Conservation (phyloP, 371 early-diverging fungal genomes). For the Apophysomyces sp. region DNA sequence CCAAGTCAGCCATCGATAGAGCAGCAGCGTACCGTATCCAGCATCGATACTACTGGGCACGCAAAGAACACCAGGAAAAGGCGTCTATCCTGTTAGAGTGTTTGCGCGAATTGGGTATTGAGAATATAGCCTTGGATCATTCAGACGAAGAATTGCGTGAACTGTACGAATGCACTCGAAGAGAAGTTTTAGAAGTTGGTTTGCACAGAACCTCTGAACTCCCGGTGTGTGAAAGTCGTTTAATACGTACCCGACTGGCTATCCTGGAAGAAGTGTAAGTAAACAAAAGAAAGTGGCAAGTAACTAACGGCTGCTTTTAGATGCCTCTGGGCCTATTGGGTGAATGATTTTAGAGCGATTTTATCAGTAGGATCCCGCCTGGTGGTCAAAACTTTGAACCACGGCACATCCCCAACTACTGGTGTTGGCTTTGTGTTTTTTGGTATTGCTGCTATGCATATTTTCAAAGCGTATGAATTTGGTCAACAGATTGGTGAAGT, state of each 20-base stretch:
- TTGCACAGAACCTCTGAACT: constrained; percentile 29
- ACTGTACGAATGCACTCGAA: constrained; percentile 28
- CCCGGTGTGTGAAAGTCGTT: constrained; percentile 34
- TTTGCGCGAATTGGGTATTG: constrained; percentile 37
- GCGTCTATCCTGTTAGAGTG: constrained; percentile 36
- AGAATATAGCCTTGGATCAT: constrained; percentile 25
- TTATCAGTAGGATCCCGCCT: constrained; percentile 29
- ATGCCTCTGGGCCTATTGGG: constrained; percentile 45
- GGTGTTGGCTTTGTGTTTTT: constrained; percentile 49
- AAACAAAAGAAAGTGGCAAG: neutral
- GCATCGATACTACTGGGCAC: constrained; percentile 40
- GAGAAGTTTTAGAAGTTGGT: constrained; percentile 32
- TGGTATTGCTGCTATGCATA: constrained; percentile 40
- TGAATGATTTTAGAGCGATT: constrained; percentile 31
- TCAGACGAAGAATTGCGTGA: constrained; percentile 19
- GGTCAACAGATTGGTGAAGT: constrained; percentile 42
- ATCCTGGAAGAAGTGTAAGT: constrained; percentile 43
- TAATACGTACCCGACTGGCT: constrained; percentile 38
- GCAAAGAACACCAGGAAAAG: constrained; percentile 27
- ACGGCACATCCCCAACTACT: constrained; percentile 40
- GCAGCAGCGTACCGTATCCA: constrained; percentile 46
- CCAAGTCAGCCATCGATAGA: constrained; percentile 42
- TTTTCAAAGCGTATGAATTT: constrained; percentile 43
- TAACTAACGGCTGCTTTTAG: neutral
- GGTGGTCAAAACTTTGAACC: constrained; percentile 32